phyloP scores from a whole-genome alignment of 129 eudicot species.

The Helichrysum umbraculigerum region DNA sequence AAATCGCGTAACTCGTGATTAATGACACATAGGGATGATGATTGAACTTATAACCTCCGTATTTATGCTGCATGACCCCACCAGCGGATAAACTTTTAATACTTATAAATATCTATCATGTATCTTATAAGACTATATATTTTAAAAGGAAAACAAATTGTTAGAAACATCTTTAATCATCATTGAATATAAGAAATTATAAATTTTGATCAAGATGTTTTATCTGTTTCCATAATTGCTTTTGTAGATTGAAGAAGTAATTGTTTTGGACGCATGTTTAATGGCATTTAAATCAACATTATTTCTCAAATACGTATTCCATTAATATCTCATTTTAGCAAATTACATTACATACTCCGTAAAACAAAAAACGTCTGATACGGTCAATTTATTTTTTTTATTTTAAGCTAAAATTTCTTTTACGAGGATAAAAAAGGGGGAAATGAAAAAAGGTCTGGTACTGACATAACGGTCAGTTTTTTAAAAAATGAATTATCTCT shows the following conservation, averaged over 20 bases:
- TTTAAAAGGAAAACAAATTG: not conserved
- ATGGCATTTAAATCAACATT: not conserved
- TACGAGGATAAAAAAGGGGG: not conserved
- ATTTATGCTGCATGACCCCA: no score
- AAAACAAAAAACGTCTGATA: no score
- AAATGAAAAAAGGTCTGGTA: not conserved
- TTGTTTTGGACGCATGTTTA: not conserved
- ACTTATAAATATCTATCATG: not conserved
- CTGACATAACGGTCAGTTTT: slow-evolving; percentile 34
- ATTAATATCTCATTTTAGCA: not conserved
- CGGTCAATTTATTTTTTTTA: not conserved
- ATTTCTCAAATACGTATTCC: not conserved
- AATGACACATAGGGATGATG: no score
- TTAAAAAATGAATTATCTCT: not conserved
- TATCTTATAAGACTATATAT: not conserved
- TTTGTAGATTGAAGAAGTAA: not conserved
- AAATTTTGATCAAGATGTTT: not conserved
- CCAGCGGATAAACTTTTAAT: no score
- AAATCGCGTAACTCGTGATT: no score
- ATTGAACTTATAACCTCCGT: no score
- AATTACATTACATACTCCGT: not conserved
- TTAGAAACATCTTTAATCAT: not conserved
- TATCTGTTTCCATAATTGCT: not conserved
- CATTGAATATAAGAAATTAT: not conserved
- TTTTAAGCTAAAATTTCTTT: not conserved